Conservation (phyloP, 2,329 filamentous ascomycete genomes). For the Daldinia eschscholtzii region DNA sequence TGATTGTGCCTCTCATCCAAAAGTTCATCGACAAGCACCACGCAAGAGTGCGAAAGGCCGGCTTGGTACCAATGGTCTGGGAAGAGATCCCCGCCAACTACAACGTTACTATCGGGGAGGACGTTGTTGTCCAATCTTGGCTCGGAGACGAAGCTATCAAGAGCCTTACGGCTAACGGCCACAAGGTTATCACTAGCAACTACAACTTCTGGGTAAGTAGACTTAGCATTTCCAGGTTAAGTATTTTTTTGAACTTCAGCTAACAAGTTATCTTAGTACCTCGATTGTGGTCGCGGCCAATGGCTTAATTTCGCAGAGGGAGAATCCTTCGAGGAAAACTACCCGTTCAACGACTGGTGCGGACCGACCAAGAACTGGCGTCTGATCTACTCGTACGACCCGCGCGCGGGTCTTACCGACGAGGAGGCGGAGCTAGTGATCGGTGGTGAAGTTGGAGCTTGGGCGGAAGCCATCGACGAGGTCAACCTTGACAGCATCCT, state of each 20-base stretch:
- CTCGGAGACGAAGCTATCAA: slow-evolving; percentile 72
- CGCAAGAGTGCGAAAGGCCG: slow-evolving; percentile 70
- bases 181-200: slow-evolving; percentile 80
- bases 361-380: slow-evolving; percentile 84
- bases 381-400: slow-evolving; percentile 84
- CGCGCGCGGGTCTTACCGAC: slow-evolving; percentile 71
- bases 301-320: slow-evolving; percentile 80
- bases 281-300: slow-evolving; percentile 84
- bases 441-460: slow-evolving; percentile 85
- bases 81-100: slow-evolving; percentile 86
- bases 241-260: neutral
- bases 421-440: slow-evolving; percentile 76
- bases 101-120: slow-evolving; percentile 78
- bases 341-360: slow-evolving; percentile 86
- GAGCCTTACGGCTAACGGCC: slow-evolving; percentile 70
- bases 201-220: slow-evolving; percentile 79
- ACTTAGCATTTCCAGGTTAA: neutral
- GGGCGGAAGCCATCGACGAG: slow-evolving; percentile 83
- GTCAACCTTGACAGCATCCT: slow-evolving; percentile 80
- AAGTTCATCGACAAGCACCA: slow-evolving; percentile 80
- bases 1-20: slow-evolving; percentile 82
- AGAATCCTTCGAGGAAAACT: slow-evolving; percentile 64
- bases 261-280: slow-evolving; percentile 66
- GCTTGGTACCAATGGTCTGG: slow-evolving; percentile 83
- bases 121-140: slow-evolving; percentile 86